Percentiles rank a stretch among this genome's conserved stretches.
phyloP scores from a whole-genome alignment of 1,139 yeast genomes.

The Candida tropicalis region DNA sequence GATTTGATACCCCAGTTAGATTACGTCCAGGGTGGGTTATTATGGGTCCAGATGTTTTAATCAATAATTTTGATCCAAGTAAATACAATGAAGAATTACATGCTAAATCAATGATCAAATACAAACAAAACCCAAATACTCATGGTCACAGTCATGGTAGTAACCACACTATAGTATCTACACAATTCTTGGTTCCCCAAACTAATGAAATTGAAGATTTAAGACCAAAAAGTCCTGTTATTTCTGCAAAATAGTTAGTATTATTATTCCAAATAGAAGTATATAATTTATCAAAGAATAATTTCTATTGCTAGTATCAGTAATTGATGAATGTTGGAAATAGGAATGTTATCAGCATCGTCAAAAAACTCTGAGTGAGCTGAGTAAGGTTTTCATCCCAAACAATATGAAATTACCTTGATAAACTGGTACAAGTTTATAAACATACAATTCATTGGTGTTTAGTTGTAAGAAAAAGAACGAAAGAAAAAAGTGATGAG shows the following conservation, averaged over 20 bases:
- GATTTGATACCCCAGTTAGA: constrained; percentile 62
- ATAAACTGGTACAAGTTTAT: too few relatives aligned
- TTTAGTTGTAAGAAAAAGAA: background rate
- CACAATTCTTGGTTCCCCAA: constrained; percentile 59
- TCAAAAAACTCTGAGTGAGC: constrained; percentile 53
- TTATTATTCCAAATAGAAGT: background rate
- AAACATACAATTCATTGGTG: background rate
- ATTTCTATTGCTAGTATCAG: constrained; percentile 12
- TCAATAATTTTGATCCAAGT: constrained; percentile 61
- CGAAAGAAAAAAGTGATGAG: background rate
- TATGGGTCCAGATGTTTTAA: constrained; percentile 77
- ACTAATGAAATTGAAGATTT: constrained; percentile 73
- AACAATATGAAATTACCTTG: constrained; percentile 8
- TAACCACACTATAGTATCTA: constrained; percentile 5
- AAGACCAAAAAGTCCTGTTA: constrained; percentile 77
- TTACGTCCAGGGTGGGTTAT: constrained; percentile 91
- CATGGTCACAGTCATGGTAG: constrained; percentile 10
- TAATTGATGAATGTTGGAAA: constrained; percentile 50
- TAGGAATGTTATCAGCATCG: constrained; percentile 51
- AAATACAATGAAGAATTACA: constrained; percentile 37
- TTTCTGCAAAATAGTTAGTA: constrained; percentile 13
- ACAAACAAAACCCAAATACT: constrained; percentile 22
- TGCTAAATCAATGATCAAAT: constrained; percentile 34
- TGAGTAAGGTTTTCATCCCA: constrained; percentile 55
- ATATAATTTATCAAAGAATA: background rate